These are phyloP conservation scores for Orbilia oligospora DNA, from an alignment of 2,329 filamentous ascomycete species.

Conservation along the genomic window DNA sequence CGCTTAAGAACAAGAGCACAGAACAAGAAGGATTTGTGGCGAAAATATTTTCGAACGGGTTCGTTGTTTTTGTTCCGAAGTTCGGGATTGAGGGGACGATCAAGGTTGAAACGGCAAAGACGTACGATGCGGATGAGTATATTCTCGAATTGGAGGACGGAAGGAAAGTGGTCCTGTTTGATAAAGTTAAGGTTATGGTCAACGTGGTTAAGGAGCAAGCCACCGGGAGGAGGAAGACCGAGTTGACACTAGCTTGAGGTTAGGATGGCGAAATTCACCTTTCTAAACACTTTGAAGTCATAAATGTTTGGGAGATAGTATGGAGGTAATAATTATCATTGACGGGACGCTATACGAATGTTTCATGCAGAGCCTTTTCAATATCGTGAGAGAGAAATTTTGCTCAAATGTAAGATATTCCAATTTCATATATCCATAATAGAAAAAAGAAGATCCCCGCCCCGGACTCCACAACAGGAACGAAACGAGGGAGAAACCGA, in stretches of 20 bases:
- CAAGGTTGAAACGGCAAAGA: conserved; percentile 80
- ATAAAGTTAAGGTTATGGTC: conserved; percentile 90
- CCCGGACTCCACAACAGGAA: conserved; percentile 27
- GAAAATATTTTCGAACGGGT: conserved; percentile 96
- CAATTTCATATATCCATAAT: conserved; percentile 25
- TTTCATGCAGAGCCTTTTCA: conserved; percentile 36
- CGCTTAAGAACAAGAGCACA: conserved; percentile 81
- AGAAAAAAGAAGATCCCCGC: conserved; percentile 3
- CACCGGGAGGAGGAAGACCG: conserved; percentile 94
- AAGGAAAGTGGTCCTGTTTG: conserved; percentile 83
- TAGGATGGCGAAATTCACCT: conserved; percentile 5
- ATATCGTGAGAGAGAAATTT: conserved; percentile 15
- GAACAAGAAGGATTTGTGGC: conserved; percentile 96
- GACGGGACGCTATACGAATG: conserved; percentile 16
- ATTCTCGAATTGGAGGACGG: conserved; percentile 71
- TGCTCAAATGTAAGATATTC: conserved; percentile 29
- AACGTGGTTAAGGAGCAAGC: conserved; percentile 93
- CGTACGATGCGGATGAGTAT: conserved; percentile 89
- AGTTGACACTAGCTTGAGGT: conserved; percentile 76
- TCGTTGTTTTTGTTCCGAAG: conserved; percentile 93
- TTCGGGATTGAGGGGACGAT: conserved; percentile 97
- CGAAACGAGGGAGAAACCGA: conserved; percentile 36
- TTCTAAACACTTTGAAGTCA: conserved; percentile 21
- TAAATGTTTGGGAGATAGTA: conserved; percentile 34
- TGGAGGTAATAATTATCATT: conserved; percentile 13